Evolutionary conservation across 169 alveolate genomes (phyloP), one percentile per base, ranked within the genome.

Genomic region (Eimeria tenella): DNA sequence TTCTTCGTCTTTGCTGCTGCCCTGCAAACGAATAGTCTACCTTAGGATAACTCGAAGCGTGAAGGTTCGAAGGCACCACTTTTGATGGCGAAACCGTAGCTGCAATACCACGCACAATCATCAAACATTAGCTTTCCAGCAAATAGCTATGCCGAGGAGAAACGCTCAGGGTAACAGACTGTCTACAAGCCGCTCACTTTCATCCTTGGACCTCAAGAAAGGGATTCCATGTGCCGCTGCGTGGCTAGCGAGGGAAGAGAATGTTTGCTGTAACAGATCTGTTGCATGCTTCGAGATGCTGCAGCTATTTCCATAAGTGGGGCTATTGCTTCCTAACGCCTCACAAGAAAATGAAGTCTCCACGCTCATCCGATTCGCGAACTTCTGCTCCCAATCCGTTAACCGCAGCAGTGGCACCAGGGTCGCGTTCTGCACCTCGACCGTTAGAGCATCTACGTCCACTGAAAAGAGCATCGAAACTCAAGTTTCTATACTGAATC

Each of bases 251-350:
- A 82, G 90, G 25, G 90, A 56, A 21, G 90, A 55, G 23, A 82
- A 55, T 5, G 90, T 82, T 53, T 82, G 90, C 74, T 82, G 90
- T 74, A 82, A 73, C 56, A 82, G 74, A 25, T 82, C 90, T 82
- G 90, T 82, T 52, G 90, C 90, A 58, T 82, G 90, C n/a, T 55
- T 82, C n/a, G 90, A 82, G 56, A 82, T 53, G 74, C 90, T 82
- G 58, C 74, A 21, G 90, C 90, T 82, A 50, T 55, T 4, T 52
- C 86, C 86, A 53, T 77, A 52, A 9, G 50, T 19, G 23, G 90
- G 74, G 74, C 75, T 58, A 5, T 82, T 53, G n/a, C 74, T 73
- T 23, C 21, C 90, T 23, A 63, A 7, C 21, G 42, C 71, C 42
- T 3, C 58, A 58, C 74, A 55, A 17, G 75, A 21, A 52, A 58